Percentiles rank a stretch among this genome's conserved stretches.
Evolutionary conservation across 2,329 filamentous ascomycete genomes (phyloP).

Genomic region (Fusarium paranaense): DNA sequence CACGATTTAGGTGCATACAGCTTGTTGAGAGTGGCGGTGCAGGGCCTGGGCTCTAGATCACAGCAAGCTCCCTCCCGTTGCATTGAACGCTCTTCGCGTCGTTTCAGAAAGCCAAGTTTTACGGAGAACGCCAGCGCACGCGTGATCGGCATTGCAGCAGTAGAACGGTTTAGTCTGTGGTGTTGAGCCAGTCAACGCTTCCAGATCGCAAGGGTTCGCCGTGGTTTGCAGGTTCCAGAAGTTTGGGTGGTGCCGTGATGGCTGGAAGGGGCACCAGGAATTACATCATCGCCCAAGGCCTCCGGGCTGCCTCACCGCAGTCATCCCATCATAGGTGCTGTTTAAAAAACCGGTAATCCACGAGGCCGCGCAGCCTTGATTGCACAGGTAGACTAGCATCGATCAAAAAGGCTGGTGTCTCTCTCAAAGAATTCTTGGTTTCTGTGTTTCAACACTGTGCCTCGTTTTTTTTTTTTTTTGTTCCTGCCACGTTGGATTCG

Average conservation of each 20-base stretch:
- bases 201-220: conserved; percentile 2
- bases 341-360: conserved; percentile 38
- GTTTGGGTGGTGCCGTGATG: conserved; percentile 11
- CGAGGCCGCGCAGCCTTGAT: conserved; percentile 3
- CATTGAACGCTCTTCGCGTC: neutral
- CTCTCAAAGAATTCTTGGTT: neutral
- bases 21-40: conserved; percentile 35
- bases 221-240: conserved; percentile 28
- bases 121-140: conserved; percentile 22
- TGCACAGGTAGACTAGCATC: conserved; percentile 2
- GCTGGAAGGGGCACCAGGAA: conserved; percentile 12
- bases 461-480: conserved; percentile 16
- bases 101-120: conserved; percentile 26
- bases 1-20: conserved; percentile 9
- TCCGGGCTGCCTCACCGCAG: conserved; percentile 35
- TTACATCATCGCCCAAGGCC: conserved; percentile 43
- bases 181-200: conserved; percentile 16
- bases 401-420: conserved; percentile 9
- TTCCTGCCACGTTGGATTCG: conserved; percentile 18
- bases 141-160: conserved; percentile 28
- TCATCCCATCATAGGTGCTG: conserved; percentile 17
- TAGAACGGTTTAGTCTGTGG: conserved; percentile 21
- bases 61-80: conserved; percentile 23
- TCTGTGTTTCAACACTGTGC: conserved; percentile 9
- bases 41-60: neutral